These are phyloP conservation scores for Xylaria telfairii DNA, from an alignment of 495 filamentous ascomycete genomes.

Conservation along the genomic window DNA sequence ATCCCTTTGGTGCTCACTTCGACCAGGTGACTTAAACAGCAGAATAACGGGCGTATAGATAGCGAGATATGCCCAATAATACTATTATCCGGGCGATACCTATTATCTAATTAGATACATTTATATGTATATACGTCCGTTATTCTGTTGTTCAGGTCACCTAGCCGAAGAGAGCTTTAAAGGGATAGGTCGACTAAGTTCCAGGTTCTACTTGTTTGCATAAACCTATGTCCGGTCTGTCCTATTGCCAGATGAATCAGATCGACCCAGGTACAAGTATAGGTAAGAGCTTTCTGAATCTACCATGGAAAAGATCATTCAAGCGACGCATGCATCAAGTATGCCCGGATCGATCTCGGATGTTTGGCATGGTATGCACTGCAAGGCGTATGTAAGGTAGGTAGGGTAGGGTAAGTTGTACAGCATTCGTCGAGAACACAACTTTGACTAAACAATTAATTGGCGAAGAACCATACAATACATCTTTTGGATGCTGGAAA, in stretches of 20 bases:
- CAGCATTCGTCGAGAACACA: slow-evolving; percentile 15
- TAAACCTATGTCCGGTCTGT: not conserved
- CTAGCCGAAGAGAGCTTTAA: no score
- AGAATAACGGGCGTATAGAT: no score
- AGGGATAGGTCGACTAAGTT: not conserved
- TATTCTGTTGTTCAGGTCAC: no score
- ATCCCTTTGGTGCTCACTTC: no score
- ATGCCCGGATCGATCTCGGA: slow-evolving; percentile 19
- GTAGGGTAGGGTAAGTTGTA: slow-evolving; percentile 22
- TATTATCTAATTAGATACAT: no score
- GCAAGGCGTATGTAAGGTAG: slow-evolving; percentile 16
- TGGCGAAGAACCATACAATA: slow-evolving; percentile 16
- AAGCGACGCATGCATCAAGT: slow-evolving; percentile 11
- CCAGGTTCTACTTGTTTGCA: not conserved
- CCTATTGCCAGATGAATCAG: not conserved
- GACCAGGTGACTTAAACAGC: no score
- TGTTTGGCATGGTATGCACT: slow-evolving; percentile 20
- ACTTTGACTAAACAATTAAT: not conserved
- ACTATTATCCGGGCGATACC: no score
- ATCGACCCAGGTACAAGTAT: not conserved
- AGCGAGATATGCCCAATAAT: no score
- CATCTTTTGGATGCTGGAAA: slow-evolving; percentile 1
- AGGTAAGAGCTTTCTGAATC: not conserved
- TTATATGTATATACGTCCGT: no score
- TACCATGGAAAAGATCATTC: not conserved